Evolutionary conservation across 2,329 filamentous ascomycete genomes (phyloP), one percentile per base, ranked within the genome.

Genomic region (Magnaporthiopsis poae): DNA sequence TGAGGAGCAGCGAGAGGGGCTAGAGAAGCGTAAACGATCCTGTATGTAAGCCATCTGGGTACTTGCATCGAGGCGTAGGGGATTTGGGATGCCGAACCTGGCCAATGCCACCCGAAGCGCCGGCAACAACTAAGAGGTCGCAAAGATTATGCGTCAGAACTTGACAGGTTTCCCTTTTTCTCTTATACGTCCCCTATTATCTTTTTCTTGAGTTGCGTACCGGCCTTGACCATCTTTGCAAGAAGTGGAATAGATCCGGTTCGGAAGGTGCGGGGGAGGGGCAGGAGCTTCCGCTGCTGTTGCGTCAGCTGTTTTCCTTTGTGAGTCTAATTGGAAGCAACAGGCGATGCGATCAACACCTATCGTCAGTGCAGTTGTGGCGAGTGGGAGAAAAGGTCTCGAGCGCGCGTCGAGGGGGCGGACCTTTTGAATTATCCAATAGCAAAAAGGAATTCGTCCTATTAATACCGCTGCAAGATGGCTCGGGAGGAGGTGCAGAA

Each of bases 81-180:
- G 7, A 8, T 8, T 36, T 9, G n/a, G 25, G 15, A 12, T n/a
- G 46, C 77, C 82, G 74, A 78, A 96, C 93, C 88, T 97, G 94
- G 80, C 94, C 95, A 88, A 99, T 99, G 83, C 95, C 95, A 82
- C 95, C 95, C 79, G 94, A 89, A 78, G 94, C 95, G 81, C 95
- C 95, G 81, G 95, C 92, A 83, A 99, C 94, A 77, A 88, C 85
- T 88, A 66, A 66, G n/a, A 13, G 66, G 71, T 39, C 70, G 67
- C 65, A 64, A 67, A 35, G 39, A 66, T 70, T 64, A 64, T 27
- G 35, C 35, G 62, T 63, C 12, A 63, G 35, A 66, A 66, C 63
- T 27, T n/a, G 12, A 39, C 21, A 33, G 46, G 52, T 39, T 39
- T 36, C 29, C 1, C 36, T 56, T n/a, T n/a, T 8, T 39, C 15